These are phyloP conservation scores for Agarophyton chilense DNA, from an alignment of 23 red algal genomes.

Conservation along the genomic window DNA sequence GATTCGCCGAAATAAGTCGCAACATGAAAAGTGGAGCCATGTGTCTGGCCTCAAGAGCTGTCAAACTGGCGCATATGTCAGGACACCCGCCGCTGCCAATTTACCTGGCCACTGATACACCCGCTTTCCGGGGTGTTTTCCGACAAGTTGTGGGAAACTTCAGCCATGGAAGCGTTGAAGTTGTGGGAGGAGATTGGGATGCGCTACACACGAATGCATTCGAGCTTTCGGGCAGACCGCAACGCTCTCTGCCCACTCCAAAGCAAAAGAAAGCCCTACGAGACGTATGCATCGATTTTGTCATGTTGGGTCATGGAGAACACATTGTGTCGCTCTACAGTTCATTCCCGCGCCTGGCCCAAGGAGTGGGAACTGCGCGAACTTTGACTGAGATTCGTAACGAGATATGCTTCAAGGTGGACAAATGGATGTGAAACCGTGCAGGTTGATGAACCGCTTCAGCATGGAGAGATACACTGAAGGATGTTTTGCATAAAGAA, in stretches of 20 bases:
- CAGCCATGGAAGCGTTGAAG: conserved; percentile 27
- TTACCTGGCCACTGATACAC: conserved; percentile 38
- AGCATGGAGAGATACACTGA: no score
- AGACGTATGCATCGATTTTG: conserved; percentile 14
- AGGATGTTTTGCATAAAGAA: no score
- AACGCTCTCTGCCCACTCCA: background rate
- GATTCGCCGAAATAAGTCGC: background rate
- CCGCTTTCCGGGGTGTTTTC: conserved; percentile 15
- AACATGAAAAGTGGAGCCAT: conserved; percentile 3
- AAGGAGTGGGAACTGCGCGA: conserved; percentile 6
- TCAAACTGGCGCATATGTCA: conserved; percentile 1
- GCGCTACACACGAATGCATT: conserved; percentile 12
- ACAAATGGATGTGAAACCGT: background rate
- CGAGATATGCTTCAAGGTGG: conserved; percentile 22
- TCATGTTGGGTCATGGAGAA: conserved; percentile 39
- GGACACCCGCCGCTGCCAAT: conserved; percentile 25
- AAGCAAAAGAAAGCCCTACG: background rate
- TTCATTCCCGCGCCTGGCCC: conserved; percentile 37
- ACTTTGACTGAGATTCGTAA: conserved; percentile 41
- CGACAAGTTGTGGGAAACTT: background rate
- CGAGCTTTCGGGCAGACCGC: background rate
- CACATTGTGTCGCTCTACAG: conserved; percentile 38
- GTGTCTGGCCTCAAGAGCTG: conserved; percentile 37
- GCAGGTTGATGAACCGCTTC: no score
- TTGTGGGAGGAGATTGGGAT: conserved; percentile 9